A percentile compares a stretch with the other conserved stretches of the same genome.
Evolutionary conservation across 169 alveolate genomes (phyloP).

Genomic region (Plasmodium sp.): DNA sequence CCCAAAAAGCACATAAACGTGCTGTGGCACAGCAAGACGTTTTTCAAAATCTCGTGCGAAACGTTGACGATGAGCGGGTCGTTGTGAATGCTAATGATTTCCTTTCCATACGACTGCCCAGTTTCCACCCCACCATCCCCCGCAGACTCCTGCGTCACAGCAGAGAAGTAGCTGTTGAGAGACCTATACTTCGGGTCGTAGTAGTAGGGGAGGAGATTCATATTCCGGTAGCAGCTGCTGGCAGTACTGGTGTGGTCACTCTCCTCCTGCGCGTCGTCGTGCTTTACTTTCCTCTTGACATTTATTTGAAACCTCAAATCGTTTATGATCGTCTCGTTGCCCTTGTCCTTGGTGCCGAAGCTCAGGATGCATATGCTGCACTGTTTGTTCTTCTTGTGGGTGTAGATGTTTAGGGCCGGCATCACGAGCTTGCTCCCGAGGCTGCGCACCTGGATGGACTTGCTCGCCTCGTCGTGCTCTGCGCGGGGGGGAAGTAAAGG

Average conservation of each 20-base stretch:
- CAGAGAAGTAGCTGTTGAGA: slow-evolving; percentile 17
- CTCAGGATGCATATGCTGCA: slow-evolving; percentile 26
- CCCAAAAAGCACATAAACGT: slow-evolving; percentile 26
- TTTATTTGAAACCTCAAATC: slow-evolving; percentile 48
- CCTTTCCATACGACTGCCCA: not conserved
- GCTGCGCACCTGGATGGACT: slow-evolving; percentile 13
- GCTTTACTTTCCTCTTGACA: slow-evolving; percentile 14
- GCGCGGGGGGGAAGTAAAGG: not conserved
- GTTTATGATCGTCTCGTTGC: slow-evolving; percentile 31
- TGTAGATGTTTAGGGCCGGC: slow-evolving; percentile 7
- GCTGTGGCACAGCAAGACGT: slow-evolving; percentile 1
- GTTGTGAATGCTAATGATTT: slow-evolving; percentile 14
- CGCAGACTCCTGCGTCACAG: not conserved
- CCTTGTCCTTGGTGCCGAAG: slow-evolving; percentile 19
- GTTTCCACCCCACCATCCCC: not conserved
- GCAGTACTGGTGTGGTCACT: not conserved
- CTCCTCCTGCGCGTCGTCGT: not conserved
- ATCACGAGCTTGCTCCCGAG: slow-evolving; percentile 27
- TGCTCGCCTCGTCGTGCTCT: slow-evolving; percentile 15
- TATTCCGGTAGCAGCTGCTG: not conserved
- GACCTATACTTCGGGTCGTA: slow-evolving; percentile 1
- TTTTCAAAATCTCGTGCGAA: slow-evolving; percentile 27
- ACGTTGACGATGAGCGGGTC: slow-evolving; percentile 45
- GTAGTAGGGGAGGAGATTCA: not conserved
- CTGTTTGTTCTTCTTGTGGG: slow-evolving; percentile 18